Conservation (phyloP, 2,329 filamentous ascomycete genomes). For the Exophiala mesophila region DNA sequence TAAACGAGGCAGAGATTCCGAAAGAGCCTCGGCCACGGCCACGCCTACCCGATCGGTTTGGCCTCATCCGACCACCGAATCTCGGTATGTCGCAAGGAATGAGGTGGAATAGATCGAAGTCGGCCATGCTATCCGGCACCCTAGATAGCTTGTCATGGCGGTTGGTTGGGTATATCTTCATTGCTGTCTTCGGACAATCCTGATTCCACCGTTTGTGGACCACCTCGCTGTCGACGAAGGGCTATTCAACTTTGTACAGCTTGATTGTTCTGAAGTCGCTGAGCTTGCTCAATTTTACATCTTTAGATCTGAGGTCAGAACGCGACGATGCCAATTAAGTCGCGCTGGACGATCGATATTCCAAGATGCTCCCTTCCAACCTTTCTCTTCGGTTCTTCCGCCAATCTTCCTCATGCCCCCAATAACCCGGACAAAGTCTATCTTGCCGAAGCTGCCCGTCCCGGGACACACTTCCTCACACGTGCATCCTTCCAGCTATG, state of each 20-base stretch:
- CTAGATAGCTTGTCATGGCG: not conserved
- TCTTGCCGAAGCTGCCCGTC: conserved; percentile 54
- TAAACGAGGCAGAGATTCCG: too few species aligned
- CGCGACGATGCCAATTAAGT: conserved; percentile 43
- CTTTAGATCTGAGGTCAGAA: not conserved
- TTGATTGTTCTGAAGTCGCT: not conserved
- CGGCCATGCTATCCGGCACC: too few species aligned
- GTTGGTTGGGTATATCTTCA: too few species aligned
- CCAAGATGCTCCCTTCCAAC: conserved; percentile 40
- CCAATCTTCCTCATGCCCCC: conserved; percentile 27
- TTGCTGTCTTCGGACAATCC: too few species aligned
- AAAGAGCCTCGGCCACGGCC: too few species aligned
- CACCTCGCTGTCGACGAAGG: not conserved
- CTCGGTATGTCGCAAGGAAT: too few species aligned
- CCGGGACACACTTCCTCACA: conserved; percentile 50
- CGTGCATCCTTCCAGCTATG: conserved; percentile 57
- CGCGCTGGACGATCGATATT: conserved; percentile 37
- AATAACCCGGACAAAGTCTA: conserved; percentile 31
- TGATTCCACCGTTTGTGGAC: too few species aligned
- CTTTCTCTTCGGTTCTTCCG: conserved; percentile 40
- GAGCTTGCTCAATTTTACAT: not conserved
- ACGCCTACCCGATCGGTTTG: too few species aligned
- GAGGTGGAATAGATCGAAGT: too few species aligned
- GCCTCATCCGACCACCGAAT: too few species aligned
- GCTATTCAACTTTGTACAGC: not conserved